Base-by-base conservation (phyloP, 306 rosid genomes). In the Prunus padus region DNA sequence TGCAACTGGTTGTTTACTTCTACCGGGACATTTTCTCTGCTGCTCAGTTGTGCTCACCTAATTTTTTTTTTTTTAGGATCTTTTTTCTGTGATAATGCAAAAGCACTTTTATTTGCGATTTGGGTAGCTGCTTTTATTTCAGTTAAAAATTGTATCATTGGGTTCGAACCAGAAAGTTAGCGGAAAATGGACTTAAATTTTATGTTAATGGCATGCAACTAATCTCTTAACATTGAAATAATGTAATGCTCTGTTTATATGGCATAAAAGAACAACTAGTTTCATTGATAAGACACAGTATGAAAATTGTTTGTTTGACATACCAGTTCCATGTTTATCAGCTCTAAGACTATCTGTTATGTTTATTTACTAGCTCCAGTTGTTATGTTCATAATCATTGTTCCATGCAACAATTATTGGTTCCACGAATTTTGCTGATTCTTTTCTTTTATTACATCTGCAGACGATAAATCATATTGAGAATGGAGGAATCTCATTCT, bases 401-500 rank as follows among this genome's bases (percentile, higher is more conserved):
- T 14, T 46, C 22, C 51, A 46, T 80, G 37, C 49, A 71, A 67
- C 15, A 14, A 5, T 47, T 23, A 9, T 56, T 81, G 51, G 67
- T 64, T 69, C 60, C 15, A 30, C 9, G 60, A 61, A 56, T 71
- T 55, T 52, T 62, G 40, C 79, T 70, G 68, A 11, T 68, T 84
- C 42, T 37, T 37, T 37, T 37, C 42, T 15, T 16, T 55, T n/a
- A 46, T 75, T 37, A 51, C 66, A 28, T 64, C 8, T 69, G 15
- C 91, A 95, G 98, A 84, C 97, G 1, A 83, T 89, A 73, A 84
- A 90, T 75, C 83, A 79, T 51, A 76, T 76, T 10, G 90, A 84
- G 78, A 90, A 82, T 71, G 89, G 97, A 71, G 96, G 89, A 69
- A 90, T 95, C 81, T 90, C 99, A 65, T 95, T 92, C 97, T 90